Conservation (phyloP, 2,329 filamentous ascomycete species). For the Talaromyces marneffei region DNA sequence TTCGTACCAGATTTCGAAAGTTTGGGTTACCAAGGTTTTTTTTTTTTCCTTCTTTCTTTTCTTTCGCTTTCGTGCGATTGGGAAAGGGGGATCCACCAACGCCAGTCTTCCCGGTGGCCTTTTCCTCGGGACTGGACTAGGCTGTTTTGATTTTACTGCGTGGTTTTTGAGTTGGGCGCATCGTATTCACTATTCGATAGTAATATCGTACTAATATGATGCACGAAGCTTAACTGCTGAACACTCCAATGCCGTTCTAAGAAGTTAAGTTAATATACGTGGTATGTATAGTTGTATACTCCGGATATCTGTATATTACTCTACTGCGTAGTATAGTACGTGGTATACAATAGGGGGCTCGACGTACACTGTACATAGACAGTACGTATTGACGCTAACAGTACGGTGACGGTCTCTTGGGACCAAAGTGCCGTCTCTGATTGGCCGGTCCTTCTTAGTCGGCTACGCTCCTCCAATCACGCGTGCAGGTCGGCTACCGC, state of each 20-base stretch:
- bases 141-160: background rate
- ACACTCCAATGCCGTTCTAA: background rate
- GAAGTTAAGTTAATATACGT: too few relatives aligned
- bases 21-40: background rate
- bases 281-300: too few relatives aligned
- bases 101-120: background rate
- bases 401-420: background rate
- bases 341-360: too few relatives aligned
- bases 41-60: too few relatives aligned
- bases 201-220: background rate
- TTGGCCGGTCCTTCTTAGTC: background rate
- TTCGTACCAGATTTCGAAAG: background rate
- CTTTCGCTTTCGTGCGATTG: background rate
- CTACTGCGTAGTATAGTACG: too few relatives aligned
- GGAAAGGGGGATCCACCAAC: background rate
- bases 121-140: constrained; percentile 1
- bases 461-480: background rate
- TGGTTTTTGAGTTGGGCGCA: background rate
- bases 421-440: background rate
- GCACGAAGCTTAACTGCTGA: background rate
- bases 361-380: background rate
- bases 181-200: background rate
- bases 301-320: background rate
- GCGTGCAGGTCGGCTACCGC: background rate
- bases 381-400: background rate